Evolutionary conservation across 2,329 filamentous ascomycete genomes (phyloP), one percentile per base, ranked within the genome.

Genomic region (Clonostachys rhizophaga): DNA sequence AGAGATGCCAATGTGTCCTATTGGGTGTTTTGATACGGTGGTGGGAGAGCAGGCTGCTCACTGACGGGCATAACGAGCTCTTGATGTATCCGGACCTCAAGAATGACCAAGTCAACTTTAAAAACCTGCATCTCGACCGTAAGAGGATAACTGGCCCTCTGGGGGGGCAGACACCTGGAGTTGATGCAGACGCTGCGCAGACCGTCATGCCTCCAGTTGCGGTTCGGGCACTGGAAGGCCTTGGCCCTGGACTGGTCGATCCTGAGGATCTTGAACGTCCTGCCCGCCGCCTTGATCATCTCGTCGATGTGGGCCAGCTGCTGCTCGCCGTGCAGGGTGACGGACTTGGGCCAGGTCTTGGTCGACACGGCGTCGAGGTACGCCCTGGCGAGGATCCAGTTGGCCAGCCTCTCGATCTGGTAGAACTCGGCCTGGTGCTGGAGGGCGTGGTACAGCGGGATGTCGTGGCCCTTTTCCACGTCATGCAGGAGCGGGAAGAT

Each of bases 401-500:
- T 43, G 46, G 53, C 50, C 8, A 63, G 56, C 24, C 51, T 47
- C 34, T 51, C 45, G 12, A 61, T 50, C 34, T 52, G 49, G 49
- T 67, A 70, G 47, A 63, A 65, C 34, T 57, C 48, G 4, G 66
- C 65, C 46, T 69, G 64, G 1, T 49, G 52, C 14, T 60, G 50
- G 2, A 70, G 49, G 10, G 54, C 56, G n/a, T 54, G 51, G 54
- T 71, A 72, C 16, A 65, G 48, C 14, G 50, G 49, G 43, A 61
- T 58, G 45, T 70, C 57, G 51, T 67, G 67, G 6, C 66, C 62
- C 2, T 46, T 45, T 5, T 49, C 50, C 2, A 42, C 44, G 34
- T 53, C 45, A 49, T 58, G 70, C 52, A 68, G 66, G 6, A 72
- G 46, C 0, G 68, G 65, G 46, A 60, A 59, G 16, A 57, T 50